These are phyloP conservation scores for Stephania yunnanensis DNA, from an alignment of 164 flowering plant genomes.

Conservation along the genomic window DNA sequence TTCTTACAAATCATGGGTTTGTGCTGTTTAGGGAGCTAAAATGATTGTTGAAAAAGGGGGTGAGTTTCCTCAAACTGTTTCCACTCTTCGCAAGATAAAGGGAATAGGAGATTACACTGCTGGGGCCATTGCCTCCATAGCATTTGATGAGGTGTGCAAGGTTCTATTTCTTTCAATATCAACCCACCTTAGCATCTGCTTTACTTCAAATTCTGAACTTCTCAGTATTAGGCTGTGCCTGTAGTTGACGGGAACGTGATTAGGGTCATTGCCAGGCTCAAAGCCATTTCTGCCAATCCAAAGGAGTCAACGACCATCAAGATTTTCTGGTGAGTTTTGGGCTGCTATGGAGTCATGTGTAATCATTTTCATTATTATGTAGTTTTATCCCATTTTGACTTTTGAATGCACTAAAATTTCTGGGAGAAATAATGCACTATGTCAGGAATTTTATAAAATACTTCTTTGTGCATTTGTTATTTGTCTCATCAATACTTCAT, in stretches of 20 bases:
- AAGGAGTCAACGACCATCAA: slow-evolving; percentile 50
- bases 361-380: neutral
- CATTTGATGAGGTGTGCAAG: slow-evolving; percentile 60
- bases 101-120: slow-evolving; percentile 96
- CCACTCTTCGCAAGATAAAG: slow-evolving; percentile 50
- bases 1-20: neutral
- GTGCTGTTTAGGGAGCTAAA: slow-evolving; percentile 70
- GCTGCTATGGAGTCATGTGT: neutral
- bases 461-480: neutral
- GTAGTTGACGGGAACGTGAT: slow-evolving; percentile 94
- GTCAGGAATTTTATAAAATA: neutral
- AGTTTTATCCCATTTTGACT: neutral
- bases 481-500: neutral
- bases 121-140: slow-evolving; percentile 95
- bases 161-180: neutral
- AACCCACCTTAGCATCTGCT: neutral
- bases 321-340: slow-evolving; percentile 59
- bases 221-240: slow-evolving; percentile 64
- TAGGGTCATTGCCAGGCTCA: slow-evolving; percentile 76
- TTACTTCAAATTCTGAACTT: neutral
- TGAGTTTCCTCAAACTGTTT: slow-evolving; percentile 60
- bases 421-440: neutral
- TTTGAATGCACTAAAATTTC: neutral
- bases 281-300: slow-evolving; percentile 81
- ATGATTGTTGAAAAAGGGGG: slow-evolving; percentile 56